A percentile compares a stretch with the other conserved stretches of the same genome.
Conservation (phyloP, 768 basidiomycete species). For the Mycena epipterygia region DNA sequence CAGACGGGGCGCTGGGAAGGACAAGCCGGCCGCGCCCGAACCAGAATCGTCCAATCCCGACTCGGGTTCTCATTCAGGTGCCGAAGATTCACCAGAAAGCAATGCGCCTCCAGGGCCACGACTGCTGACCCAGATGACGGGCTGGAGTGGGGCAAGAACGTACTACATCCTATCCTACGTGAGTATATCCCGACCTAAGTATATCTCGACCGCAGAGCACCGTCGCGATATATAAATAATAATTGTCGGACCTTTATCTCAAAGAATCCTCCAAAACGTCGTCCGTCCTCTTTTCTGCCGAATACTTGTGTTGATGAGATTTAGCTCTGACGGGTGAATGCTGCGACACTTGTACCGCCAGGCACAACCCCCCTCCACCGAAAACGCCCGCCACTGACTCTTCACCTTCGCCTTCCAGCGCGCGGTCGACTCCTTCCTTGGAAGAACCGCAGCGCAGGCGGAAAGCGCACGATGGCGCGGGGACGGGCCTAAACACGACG, state of each 20-base stretch:
- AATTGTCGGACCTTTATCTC: constrained; percentile 48
- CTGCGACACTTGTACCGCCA: constrained; percentile 30
- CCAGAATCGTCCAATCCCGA: background rate
- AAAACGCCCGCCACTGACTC: constrained; percentile 23
- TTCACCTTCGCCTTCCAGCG: background rate
- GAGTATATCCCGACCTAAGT: no score
- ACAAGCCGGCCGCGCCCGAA: background rate
- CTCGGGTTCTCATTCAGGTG: background rate
- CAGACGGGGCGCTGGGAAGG: constrained; percentile 30
- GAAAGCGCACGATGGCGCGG: constrained; percentile 37
- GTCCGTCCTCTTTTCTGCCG: constrained; percentile 36
- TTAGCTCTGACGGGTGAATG: constrained; percentile 36
- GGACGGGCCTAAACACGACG: constrained; percentile 29
- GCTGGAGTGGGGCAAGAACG: constrained; percentile 45
- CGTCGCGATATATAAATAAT: constrained; percentile 46
- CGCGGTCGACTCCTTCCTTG: constrained; percentile 24
- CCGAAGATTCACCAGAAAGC: background rate
- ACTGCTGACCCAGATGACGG: constrained; percentile 16
- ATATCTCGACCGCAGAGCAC: constrained; percentile 44
- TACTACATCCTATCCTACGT: constrained; percentile 46
- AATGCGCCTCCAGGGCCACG: background rate
- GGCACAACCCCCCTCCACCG: background rate
- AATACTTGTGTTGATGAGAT: background rate
- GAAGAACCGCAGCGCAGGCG: constrained; percentile 33
- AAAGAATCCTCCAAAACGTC: constrained; percentile 41